Evolutionary conservation across 441 rosid genomes (phyloP), one percentile per base, ranked within the genome.

Genomic region (Omphalea diandra): DNA sequence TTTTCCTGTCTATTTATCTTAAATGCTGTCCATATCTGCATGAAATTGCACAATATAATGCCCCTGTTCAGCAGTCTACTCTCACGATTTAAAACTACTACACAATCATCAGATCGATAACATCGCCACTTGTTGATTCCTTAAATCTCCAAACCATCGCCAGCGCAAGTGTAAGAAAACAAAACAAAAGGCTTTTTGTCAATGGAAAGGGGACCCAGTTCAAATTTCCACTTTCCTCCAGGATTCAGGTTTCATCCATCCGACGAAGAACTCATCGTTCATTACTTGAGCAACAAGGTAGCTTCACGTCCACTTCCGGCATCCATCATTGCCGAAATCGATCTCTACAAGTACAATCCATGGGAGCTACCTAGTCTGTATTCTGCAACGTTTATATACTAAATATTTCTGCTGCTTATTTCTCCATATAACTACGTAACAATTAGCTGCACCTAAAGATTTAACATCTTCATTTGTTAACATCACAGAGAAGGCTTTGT

Each of bases 221-320:
- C 61, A 17, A 50, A 18, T 46, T 60, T 79, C 67, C 72, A 71
- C 47, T 71, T 83, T 40, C 91, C 91, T 55, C 87, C 86, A 1
- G 89, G 89, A 50, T 87, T 87, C 75, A 78, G 89, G 76, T 87
- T 85, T 62, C 87, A 83, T 75, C 88, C 91, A 29, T 83, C 91
- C 2, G 91, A 82, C 54, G 84, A 85, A 75, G 91, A 85, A 68
- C 87, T 87, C 63, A 82, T 85, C 24, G 66, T 76, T 26, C 76
- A 82, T 77, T 87, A 87, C 84, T 66, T 85, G 66, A 79, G 56
- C 57, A 83, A 85, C 72, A 83, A 82, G 78, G 85, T 75, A 6
- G 57, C 70, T 69, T 82, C 83, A 0, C 68, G 47, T 41, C 82
- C 83, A 0, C 78, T 85, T 17, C 89, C 89, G 0, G 86, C 89